Percentiles rank a stretch among this genome's conserved stretches.
Evolutionary conservation across 202 grass and related monocot genomes (phyloP).

Genomic region (Musa balbisiana): DNA sequence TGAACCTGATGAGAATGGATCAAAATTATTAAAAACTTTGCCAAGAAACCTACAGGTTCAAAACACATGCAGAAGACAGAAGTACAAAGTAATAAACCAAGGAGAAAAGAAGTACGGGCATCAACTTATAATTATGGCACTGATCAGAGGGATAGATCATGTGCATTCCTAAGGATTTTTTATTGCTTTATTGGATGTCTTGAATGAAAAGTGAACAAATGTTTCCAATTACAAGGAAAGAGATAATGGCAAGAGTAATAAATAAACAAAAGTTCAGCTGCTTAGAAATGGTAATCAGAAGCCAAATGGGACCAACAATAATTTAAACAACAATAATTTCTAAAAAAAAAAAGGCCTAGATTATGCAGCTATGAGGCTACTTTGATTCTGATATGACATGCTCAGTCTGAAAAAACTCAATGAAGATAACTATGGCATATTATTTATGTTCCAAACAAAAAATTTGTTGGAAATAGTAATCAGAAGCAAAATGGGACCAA

Average conservation of each 20-base stretch:
- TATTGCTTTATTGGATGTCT: not conserved
- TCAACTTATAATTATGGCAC: not conserved
- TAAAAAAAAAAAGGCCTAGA: not conserved
- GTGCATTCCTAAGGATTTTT: not conserved
- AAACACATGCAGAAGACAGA: not conserved
- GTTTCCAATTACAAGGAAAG: not conserved
- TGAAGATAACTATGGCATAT: not conserved
- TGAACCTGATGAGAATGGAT: conserved; percentile 50
- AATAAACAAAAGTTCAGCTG: not conserved
- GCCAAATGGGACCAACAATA: not conserved
- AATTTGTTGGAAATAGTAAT: not conserved
- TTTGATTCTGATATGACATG: not conserved
- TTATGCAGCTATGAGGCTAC: not conserved
- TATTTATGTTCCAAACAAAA: not conserved
- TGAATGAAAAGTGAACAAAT: not conserved
- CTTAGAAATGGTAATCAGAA: not conserved
- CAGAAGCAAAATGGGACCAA: too few relatives aligned
- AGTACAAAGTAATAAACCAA: not conserved
- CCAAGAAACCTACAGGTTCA: not conserved
- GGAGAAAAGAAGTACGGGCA: not conserved
- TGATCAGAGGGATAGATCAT: not conserved
- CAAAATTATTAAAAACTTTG: not conserved
- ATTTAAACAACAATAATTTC: too few relatives aligned
- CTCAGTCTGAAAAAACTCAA: not conserved
- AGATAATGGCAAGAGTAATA: not conserved